Evolutionary conservation across 2,329 filamentous ascomycete genomes (phyloP).

Genomic region (Alternaria brassicicola): DNA sequence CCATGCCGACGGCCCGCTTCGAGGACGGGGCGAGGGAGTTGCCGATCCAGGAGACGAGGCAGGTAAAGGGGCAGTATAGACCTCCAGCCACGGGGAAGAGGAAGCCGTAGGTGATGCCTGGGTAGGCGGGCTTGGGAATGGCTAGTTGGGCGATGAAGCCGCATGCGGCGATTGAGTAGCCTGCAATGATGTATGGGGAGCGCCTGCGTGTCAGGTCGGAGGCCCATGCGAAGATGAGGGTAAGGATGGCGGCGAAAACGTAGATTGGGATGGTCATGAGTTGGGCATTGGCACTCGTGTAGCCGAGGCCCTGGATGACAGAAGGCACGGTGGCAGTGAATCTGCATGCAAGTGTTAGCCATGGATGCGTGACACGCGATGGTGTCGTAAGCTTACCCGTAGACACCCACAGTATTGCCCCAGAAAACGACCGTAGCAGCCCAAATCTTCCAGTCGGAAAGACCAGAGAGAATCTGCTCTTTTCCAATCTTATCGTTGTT

Average conservation of each 20-base stretch:
- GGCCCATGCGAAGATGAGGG: conserved; percentile 52
- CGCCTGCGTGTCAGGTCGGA: conserved; percentile 60
- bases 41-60: conserved; percentile 45
- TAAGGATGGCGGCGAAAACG: conserved; percentile 51
- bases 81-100: conserved; percentile 46
- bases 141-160: conserved; percentile 64
- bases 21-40: conserved; percentile 44
- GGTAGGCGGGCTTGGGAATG: conserved; percentile 50
- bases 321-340: conserved; percentile 49
- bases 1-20: conserved; percentile 55
- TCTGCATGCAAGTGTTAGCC: conserved; percentile 31
- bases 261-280: conserved; percentile 53
- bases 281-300: conserved; percentile 50
- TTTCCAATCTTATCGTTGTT: conserved; percentile 57
- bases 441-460: conserved; percentile 50
- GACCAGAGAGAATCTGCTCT: conserved; percentile 57
- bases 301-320: conserved; percentile 52
- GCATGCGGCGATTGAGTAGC: conserved; percentile 57
- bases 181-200: conserved; percentile 61
- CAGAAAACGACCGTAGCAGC: conserved; percentile 47
- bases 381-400: conserved; percentile 30
- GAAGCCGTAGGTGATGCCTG: conserved; percentile 54
- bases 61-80: conserved; percentile 47
- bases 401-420: conserved; percentile 47
- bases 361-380: not conserved